phyloP scores from a whole-genome alignment of 352 stramenopile genomes.

The Phytophthora megakarya region DNA sequence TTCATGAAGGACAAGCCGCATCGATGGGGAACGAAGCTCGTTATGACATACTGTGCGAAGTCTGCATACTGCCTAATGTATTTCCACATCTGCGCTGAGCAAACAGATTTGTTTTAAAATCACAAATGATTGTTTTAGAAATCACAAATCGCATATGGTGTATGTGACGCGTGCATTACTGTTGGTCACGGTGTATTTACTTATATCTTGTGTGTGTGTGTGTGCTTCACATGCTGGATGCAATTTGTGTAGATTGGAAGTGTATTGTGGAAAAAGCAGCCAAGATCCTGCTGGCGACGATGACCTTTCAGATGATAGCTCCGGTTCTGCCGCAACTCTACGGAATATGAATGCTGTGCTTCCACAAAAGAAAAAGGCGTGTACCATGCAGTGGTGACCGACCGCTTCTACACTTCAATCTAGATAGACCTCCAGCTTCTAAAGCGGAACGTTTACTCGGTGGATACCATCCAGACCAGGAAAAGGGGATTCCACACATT shows the following conservation, averaged over 20 bases:
- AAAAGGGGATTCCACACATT: neutral
- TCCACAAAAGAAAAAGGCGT: neutral
- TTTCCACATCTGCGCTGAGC: too few species aligned
- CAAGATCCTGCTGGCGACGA: neutral
- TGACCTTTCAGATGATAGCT: neutral
- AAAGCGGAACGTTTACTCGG: neutral
- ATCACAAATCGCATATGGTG: neutral
- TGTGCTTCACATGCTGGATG: too few species aligned
- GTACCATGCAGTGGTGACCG: neutral
- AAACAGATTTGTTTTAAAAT: too few species aligned
- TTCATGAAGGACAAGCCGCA: too few species aligned
- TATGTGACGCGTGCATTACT: neutral
- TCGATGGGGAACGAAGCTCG: slow-evolving; percentile 27
- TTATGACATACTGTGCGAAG: slow-evolving; percentile 11
- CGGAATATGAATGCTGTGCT: slow-evolving; percentile 2
- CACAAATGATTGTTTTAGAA: too few species aligned
- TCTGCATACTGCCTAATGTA: neutral
- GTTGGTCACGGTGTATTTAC: neutral
- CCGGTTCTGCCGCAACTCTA: slow-evolving; percentile 1
- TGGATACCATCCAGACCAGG: slow-evolving; percentile 1
- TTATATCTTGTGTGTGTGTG: too few species aligned
- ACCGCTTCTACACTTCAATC: neutral
- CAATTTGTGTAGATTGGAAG: neutral
- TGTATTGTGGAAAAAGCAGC: neutral
- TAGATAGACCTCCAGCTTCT: too few species aligned